Base-by-base conservation (phyloP, 2,329 filamentous ascomycete species). In the Neopestalotiopsis sp. region DNA sequence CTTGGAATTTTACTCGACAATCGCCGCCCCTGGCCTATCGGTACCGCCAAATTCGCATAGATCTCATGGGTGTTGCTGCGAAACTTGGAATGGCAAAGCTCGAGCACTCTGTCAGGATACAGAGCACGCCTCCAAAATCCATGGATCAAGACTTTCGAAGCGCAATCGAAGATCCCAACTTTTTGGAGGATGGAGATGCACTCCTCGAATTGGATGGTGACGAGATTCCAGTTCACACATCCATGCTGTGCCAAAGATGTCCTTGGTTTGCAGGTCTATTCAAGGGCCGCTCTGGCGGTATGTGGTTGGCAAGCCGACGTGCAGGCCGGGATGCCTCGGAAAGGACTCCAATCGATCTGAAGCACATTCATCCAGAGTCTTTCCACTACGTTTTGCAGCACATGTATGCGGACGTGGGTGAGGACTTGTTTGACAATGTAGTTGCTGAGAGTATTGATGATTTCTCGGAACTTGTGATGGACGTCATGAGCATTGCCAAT, bases 181-280 rank as follows among this genome's bases (percentile, higher is more conserved):
- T 94, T 77, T 95, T 96, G 71, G 89, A 92, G 6, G 92, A 94
- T 75, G 92, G 90, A 2, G 95, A 99, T 78, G 87, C 94, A 6
- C 78, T 95, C 5, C 83, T 98, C 20, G 91, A 97, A 73, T 85
- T 98, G 12, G 89, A 93, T 69, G 92, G 91, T 28, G 88, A 89
- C n/a, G 91, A 91, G 34, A 82, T 94, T 42, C 83, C 84, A 14
- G 91, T 92, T 1, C 96, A 99, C 75, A 95, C 94, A 72, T 85
- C 90, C 4, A 80, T 98, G 3, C 79, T 98, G 45, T 95, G 94
- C 72, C 90, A 91, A 75, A 87, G 96, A 72, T 98, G 95, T 74
- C 94, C 94, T 0, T 99, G 98, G 85, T 99, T 99, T 72, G 86
- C 95, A 71, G 93, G 92, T 1, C 85, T 99, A 58, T 98, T 98